These are phyloP conservation scores for Puccinia horiana DNA, from an alignment of 1,284 basidiomycete species.

Conservation along the genomic window DNA sequence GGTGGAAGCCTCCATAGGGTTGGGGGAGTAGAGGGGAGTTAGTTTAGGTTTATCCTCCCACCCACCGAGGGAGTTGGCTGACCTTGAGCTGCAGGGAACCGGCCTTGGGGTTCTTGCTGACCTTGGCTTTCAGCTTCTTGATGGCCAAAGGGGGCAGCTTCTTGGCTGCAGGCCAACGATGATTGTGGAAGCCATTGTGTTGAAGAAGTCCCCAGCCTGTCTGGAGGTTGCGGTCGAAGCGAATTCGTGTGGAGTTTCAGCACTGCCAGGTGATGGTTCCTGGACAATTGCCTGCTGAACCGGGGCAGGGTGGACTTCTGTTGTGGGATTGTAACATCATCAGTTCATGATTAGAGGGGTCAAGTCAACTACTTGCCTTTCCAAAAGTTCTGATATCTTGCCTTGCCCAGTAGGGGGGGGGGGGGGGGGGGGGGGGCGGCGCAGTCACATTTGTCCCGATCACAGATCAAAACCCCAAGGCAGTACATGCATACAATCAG, in stretches of 20 bases:
- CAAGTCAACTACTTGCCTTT: no score
- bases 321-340: no score
- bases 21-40: no score
- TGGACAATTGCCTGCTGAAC: not conserved
- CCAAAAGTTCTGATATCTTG: not conserved
- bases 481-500: not conserved
- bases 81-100: not conserved
- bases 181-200: not conserved
- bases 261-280: not conserved
- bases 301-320: no score
- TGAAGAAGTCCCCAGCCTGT: no score
- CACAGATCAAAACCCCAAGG: not conserved
- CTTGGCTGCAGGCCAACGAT: not conserved
- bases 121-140: not conserved
- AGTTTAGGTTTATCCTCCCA: not conserved
- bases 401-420: not conserved
- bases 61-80: no score
- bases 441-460: not conserved
- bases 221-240: not conserved
- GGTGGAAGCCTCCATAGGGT: no score
- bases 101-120: not conserved
- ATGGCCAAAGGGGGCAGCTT: not conserved
- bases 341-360: no score
- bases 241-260: not conserved
- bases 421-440: no score